Percentiles rank a stretch among this genome's conserved stretches.
Evolutionary conservation across 2,329 filamentous ascomycete genomes (phyloP).

Genomic region (Pseudogymnoascus sp.): DNA sequence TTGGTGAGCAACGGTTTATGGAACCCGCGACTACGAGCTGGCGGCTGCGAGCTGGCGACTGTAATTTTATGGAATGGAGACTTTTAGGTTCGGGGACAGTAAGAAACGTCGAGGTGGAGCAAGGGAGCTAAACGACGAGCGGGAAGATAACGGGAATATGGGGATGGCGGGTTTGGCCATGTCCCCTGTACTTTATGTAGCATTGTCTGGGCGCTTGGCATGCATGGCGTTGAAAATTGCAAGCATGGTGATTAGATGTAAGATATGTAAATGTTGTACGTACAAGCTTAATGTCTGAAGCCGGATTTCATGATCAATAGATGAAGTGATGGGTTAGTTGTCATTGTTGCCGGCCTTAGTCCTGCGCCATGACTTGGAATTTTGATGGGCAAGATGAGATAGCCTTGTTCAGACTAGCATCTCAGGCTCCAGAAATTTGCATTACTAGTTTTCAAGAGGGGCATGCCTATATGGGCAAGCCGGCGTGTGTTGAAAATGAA

Average conservation of each 20-base stretch:
- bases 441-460: background rate
- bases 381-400: background rate
- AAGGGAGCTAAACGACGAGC: slow-evolving; percentile 7
- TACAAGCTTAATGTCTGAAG: slow-evolving; percentile 8
- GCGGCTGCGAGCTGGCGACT: too few relatives aligned
- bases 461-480: background rate
- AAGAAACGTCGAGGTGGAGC: background rate
- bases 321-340: background rate
- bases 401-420: background rate
- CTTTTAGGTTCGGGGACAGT: background rate
- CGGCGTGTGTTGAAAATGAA: background rate
- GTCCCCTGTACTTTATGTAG: background rate
- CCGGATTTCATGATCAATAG: background rate
- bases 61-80: background rate
- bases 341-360: background rate
- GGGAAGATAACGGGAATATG: slow-evolving; percentile 6
- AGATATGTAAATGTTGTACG: slow-evolving; percentile 1
- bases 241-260: background rate
- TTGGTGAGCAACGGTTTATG: background rate
- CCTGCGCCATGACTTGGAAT: background rate
- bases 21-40: background rate
- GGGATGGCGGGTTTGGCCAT: slow-evolving; percentile 9
- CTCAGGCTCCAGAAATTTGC: background rate
- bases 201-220: background rate
- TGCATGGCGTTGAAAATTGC: background rate